Base-by-base conservation (phyloP, 2,329 filamentous ascomycete species). In the Colletotrichum destructivum region DNA sequence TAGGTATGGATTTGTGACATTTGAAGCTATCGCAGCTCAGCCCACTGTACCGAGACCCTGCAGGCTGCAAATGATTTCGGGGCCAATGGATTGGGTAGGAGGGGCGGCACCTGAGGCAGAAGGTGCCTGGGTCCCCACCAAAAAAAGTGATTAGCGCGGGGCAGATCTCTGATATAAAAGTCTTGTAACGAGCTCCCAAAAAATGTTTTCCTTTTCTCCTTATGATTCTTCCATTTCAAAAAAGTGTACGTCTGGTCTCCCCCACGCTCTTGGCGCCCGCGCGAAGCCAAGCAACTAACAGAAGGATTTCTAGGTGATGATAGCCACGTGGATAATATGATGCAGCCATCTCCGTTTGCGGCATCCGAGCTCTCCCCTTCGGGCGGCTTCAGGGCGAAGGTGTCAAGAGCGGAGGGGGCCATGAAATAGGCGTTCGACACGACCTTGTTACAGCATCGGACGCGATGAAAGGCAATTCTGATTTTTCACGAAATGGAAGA, bases 371-470 rank as follows among this genome's bases (percentile, higher is more conserved):
- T 96, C 95, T 98, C 93, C 92, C 91, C 90, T 90, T 85, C 88
- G 85, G 86, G 70, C 91, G 93, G 95, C 95, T 93, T 82, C 94
- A 98, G 96, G 88, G 96, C 94, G 92, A 88, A 88, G 88, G 84
- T 85, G 89, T 90, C 83, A 84, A 86, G 84, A 86, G 86, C 87
- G 84, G 84, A 87, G 85, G 84, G 84, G 90, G 89, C 90, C 87
- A 90, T 99, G 96, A 98, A 91, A 95, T 95, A 89, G 92, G 96
- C 95, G 96, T 98, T 93, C 95, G 96, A 94, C 96, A 98, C 96
- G 89, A 91, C 93, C 96, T 98, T 98, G 95, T 98, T 97, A 94
- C 89, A 85, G 86, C 85, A 89, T 94, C 95, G 96, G 91, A 98
- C 96, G 96, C 95, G 90, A 94, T 92, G 89, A 93, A 78, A 92